Base-by-base conservation (phyloP, 345 rosid species). In the Microcos paniculata region DNA sequence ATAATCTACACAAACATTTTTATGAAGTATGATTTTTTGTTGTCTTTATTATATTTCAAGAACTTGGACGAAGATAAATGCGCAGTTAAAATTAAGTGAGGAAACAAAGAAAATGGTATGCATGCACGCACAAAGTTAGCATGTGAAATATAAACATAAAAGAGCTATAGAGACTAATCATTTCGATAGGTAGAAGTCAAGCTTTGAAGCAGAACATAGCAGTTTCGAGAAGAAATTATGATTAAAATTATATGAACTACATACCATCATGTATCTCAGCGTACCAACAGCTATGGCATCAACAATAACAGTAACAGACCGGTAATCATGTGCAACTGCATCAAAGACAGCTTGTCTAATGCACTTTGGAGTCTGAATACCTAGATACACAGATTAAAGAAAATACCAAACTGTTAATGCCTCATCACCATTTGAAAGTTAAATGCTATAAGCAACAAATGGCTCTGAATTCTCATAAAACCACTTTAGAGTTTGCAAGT, bases 251-350 rank as follows among this genome's bases (percentile, higher is more conserved):
- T 51, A 53, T 52, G 58, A 73, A 62, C 68, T 24, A n/a, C 81
- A 28, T 85, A 91, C 97, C 95, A 10, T 33, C 70, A 76, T 93
- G 99, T 26, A 95, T 70, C 26, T 90, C 90, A 43, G 90, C 48
- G 99, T 87, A 21, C 91, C 90, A 79, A 98, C 99, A 62, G 98
- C 98, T 0, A 98, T 95, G 73, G 96, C 97, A 86, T 95, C 96
- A 18, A 71, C 52, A 40, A 95, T 82, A 63, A 93, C 91, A 35
- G 86, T 78, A 72, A 93, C 90, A 38, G 76, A 55, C 64, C 40
- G 80, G 75, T 91, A 93, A 83, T 89, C 90, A 53, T 89, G 75
- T 35, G 84, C 97, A 46, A 90, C 92, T 0, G 94, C 96, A 80
- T 96, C 99, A 80, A 91, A 95, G n/a, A 81, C 93, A 9, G 96